Base-by-base conservation (phyloP, 768 basidiomycete genomes). In the Kwoniella botswanensis region DNA sequence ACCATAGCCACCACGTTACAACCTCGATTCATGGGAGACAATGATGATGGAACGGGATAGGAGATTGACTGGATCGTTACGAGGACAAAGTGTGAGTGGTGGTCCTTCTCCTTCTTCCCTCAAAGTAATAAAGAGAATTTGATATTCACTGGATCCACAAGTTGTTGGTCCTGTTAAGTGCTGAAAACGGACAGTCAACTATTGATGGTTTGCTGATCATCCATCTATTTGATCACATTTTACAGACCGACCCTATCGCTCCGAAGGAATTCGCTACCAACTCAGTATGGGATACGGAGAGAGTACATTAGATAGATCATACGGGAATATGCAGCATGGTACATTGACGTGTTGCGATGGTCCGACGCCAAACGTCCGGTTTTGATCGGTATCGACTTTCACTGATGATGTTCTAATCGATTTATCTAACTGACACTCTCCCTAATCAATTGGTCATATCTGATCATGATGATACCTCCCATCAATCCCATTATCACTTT, bases 1-100 rank as follows among this genome's bases (percentile, higher is more conserved):
- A 44, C 17, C 58, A 44, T 66, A 96, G 94, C 90, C 91, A 65
- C 88, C 92, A 42, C 88, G 96, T 60, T 95, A 94, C 79, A 88
- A 89, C 63, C 80, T 96, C 43, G 96, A 98, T 79, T 84, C 87
- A 22, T 98, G 93, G 94, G 96, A 98, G 72, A 88, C 92, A 64
- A 93, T 92, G 91, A 93, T 98, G 93, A 93, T 98, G 90, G 88
- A 90, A 79, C 87, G 96, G 67, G 96, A 98, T 85, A 87, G 88
- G 79, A 87, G 92, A 73, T 83, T 98, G 79, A 97, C 94, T 2
- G 96, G 96, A 13, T 91, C 92, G 80, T 78, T 85, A 77, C 88
- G 96, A 74, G 93, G 93, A 65, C 96, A 98, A 83, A 87, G 87
- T 82, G 95, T 95, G 82, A 78, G 93, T 85, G 58, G 12, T 60